phyloP scores from a whole-genome alignment of 2,329 filamentous ascomycete species.

The Cordyceps militaris region DNA sequence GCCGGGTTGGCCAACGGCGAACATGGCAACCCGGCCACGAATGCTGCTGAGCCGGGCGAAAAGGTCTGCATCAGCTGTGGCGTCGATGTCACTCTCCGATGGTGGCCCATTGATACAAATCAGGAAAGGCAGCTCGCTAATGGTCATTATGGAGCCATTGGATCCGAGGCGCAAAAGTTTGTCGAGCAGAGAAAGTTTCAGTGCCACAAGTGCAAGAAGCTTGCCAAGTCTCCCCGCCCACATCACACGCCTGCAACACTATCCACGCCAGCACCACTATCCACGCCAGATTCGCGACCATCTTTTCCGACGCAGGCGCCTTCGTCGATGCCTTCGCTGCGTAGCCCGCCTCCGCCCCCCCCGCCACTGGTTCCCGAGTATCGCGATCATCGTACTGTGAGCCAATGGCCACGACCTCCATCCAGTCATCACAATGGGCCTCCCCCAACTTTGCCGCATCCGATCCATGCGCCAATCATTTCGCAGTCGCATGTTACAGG shows the following conservation, averaged over 20 bases:
- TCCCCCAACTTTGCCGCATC: slow-evolving; percentile 14
- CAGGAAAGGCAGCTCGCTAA: slow-evolving; percentile 47
- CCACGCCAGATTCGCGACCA: background rate
- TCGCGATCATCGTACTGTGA: slow-evolving; percentile 20
- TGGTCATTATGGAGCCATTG: slow-evolving; percentile 42
- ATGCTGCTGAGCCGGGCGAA: slow-evolving; percentile 33
- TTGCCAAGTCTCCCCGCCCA: slow-evolving; percentile 37
- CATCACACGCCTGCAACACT: slow-evolving; percentile 19
- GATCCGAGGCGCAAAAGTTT: slow-evolving; percentile 52
- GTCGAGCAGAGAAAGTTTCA: slow-evolving; percentile 57
- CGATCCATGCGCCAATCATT: slow-evolving; percentile 6
- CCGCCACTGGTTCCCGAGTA: slow-evolving; percentile 18
- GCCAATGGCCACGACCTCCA: slow-evolving; percentile 13
- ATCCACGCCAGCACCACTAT: slow-evolving; percentile 15
- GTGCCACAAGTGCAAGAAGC: slow-evolving; percentile 67
- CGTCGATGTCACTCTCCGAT: slow-evolving; percentile 66
- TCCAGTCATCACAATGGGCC: slow-evolving; percentile 10
- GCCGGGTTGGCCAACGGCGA: slow-evolving; percentile 19
- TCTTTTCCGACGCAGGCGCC: slow-evolving; percentile 7
- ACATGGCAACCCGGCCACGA: slow-evolving; percentile 20
- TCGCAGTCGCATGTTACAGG: background rate
- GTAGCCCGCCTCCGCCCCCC: slow-evolving; percentile 24
- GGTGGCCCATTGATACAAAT: slow-evolving; percentile 54
- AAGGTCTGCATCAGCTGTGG: slow-evolving; percentile 58
- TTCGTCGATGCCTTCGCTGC: slow-evolving; percentile 20